phyloP scores from a whole-genome alignment of 192 early-diverging fungal genomes.

The Backusella psychrophila region DNA sequence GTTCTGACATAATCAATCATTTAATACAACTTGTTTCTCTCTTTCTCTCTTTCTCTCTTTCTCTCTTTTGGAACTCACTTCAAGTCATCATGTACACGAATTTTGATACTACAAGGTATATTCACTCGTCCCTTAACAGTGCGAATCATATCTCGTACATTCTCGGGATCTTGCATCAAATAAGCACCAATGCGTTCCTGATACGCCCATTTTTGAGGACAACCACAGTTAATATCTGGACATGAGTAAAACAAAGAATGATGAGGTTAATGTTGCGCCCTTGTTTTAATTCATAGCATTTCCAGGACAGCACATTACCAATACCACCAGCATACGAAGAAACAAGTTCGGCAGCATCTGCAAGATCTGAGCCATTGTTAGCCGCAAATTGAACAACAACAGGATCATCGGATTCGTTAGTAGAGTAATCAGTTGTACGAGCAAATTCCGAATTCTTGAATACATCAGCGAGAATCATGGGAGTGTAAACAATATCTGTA shows the following conservation, averaged over 20 bases:
- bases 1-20: conserved; percentile 37
- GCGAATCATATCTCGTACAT: conserved; percentile 88
- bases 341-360: conserved; percentile 81
- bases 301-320: conserved; percentile 19
- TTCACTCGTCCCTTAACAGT: conserved; percentile 63
- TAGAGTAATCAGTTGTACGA: conserved; percentile 80
- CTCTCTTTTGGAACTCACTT: conserved; percentile 31
- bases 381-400: conserved; percentile 96
- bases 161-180: conserved; percentile 86
- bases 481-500: conserved; percentile 87
- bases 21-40: not conserved
- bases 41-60: not conserved
- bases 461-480: conserved; percentile 95
- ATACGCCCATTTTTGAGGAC: conserved; percentile 95
- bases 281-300: not conserved
- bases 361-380: conserved; percentile 72
- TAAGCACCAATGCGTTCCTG: conserved; percentile 84
- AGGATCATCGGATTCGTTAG: conserved; percentile 77
- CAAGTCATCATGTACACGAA: conserved; percentile 76
- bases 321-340: conserved; percentile 74
- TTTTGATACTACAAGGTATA: conserved; percentile 86
- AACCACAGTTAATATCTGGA: conserved; percentile 87
- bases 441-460: conserved; percentile 83
- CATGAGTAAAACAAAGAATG: not conserved
- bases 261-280: not conserved